phyloP scores from a whole-genome alignment of 495 filamentous ascomycete species.

The Trichoderma orchidacearum region DNA sequence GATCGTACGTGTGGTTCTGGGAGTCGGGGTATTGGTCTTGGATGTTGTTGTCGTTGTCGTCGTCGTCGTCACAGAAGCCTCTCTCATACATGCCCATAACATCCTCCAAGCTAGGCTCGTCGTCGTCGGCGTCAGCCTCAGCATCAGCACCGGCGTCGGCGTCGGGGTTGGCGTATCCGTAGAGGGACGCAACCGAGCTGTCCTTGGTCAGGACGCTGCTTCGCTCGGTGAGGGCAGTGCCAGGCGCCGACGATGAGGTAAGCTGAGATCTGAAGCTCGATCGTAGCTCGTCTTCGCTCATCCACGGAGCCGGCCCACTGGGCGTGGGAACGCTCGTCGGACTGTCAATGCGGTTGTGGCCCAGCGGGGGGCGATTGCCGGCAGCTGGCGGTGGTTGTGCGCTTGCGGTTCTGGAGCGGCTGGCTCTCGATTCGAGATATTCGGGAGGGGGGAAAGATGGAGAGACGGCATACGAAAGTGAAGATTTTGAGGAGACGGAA shows the following conservation, averaged over 20 bases:
- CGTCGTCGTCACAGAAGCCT: constrained; percentile 55
- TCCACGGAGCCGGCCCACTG: constrained; percentile 27
- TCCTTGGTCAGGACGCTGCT: constrained; percentile 71
- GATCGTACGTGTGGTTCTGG: background rate
- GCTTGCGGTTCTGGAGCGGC: background rate
- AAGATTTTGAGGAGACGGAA: constrained; percentile 29
- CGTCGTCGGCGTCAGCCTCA: constrained; percentile 34
- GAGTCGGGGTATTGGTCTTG: constrained; percentile 19
- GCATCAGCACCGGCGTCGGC: constrained; percentile 39
- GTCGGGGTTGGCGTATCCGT: constrained; percentile 11
- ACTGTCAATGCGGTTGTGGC: constrained; percentile 16
- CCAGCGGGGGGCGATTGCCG: constrained; percentile 6
- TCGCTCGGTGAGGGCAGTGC: constrained; percentile 57
- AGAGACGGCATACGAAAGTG: background rate
- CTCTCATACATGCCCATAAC: constrained; percentile 87
- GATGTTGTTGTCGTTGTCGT: constrained; percentile 22
- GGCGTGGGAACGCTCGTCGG: constrained; percentile 13
- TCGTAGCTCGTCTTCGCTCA: constrained; percentile 40
- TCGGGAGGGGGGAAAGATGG: constrained; percentile 1
- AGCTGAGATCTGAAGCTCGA: constrained; percentile 57
- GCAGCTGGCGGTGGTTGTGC: constrained; percentile 1
- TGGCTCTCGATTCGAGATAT: background rate
- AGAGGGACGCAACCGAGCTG: constrained; percentile 59
- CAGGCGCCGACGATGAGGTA: constrained; percentile 55
- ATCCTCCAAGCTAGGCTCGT: constrained; percentile 77